These are phyloP conservation scores for Macrolepiota dolichaula DNA, from an alignment of 768 basidiomycete genomes.

Conservation along the genomic window DNA sequence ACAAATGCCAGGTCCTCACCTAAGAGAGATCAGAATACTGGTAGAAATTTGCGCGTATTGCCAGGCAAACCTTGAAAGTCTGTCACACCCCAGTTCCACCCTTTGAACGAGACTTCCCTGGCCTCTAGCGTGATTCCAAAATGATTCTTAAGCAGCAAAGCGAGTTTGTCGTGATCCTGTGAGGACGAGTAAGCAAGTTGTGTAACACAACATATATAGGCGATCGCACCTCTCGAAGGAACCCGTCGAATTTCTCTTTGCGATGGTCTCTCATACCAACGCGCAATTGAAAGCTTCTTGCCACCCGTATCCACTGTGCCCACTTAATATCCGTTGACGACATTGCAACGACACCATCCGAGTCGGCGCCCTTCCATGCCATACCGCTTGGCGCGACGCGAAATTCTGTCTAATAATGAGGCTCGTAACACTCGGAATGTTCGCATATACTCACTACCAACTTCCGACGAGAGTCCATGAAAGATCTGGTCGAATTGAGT, in stretches of 20 bases:
- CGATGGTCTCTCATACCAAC: conserved; percentile 76
- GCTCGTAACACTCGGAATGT: not conserved
- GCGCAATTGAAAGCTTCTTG: conserved; percentile 86
- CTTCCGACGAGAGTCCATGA: conserved; percentile 64
- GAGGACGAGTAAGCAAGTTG: not conserved
- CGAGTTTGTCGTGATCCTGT: conserved; percentile 90
- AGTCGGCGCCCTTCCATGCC: conserved; percentile 88
- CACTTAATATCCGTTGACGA: conserved; percentile 76
- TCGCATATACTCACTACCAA: conserved; percentile 73
- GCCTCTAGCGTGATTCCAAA: conserved; percentile 83
- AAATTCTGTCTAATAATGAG: conserved; percentile 49
- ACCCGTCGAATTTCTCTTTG: conserved; percentile 90
- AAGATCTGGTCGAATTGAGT: conserved; percentile 85
- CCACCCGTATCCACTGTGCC: conserved; percentile 90
- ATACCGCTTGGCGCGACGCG: conserved; percentile 88
- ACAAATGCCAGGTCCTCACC: conserved; percentile 91
- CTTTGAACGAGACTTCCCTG: conserved; percentile 85
- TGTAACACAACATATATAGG: not conserved
- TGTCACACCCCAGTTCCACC: conserved; percentile 98
- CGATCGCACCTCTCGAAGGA: conserved; percentile 74
- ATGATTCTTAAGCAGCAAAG: conserved; percentile 77
- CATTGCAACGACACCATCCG: conserved; percentile 59
- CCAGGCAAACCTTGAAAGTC: conserved; percentile 78
- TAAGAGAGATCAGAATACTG: conserved; percentile 25
- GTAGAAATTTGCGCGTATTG: not conserved